A percentile compares a stretch with the other conserved stretches of the same genome.
These are phyloP conservation scores for Leishmania amazonensis DNA, from an alignment of 208 protist species.

Conservation along the genomic window DNA sequence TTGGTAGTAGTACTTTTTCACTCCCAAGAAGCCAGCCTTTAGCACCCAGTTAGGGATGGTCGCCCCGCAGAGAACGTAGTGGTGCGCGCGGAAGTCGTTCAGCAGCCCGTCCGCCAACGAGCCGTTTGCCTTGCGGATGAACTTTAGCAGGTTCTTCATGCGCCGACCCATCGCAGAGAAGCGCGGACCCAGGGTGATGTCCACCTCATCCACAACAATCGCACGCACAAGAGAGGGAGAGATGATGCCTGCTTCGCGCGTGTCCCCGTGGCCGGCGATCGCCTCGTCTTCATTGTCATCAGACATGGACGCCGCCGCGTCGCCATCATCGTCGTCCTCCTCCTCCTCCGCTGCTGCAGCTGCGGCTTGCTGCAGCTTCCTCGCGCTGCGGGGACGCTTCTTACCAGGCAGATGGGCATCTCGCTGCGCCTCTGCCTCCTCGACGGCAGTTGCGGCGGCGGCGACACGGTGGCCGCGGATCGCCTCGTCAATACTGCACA, in stretches of 20 bases:
- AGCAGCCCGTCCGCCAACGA: conserved; percentile 69
- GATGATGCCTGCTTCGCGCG: conserved; percentile 28
- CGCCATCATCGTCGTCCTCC: conserved; percentile 21
- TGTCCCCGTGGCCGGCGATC: not conserved
- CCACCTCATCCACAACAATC: conserved; percentile 90
- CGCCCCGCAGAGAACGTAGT: conserved; percentile 91
- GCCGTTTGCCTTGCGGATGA: conserved; percentile 76
- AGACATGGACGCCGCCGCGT: conserved; percentile 13
- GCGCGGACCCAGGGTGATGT: conserved; percentile 85
- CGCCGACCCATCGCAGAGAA: conserved; percentile 86
- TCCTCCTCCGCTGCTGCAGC: conserved; percentile 8
- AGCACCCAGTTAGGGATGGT: conserved; percentile 93
- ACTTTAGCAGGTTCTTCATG: conserved; percentile 88
- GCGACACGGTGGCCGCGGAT: conserved; percentile 67
- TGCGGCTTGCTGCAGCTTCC: not conserved
- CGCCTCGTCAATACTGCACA: conserved; percentile 65
- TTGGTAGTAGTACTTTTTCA: conserved; percentile 94
- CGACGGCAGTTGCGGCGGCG: conserved; percentile 34
- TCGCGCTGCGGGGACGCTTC: conserved; percentile 20
- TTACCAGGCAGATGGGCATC: conserved; percentile 22
- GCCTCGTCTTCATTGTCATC: conserved; percentile 40
- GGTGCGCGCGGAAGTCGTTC: conserved; percentile 82
- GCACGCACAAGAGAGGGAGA: conserved; percentile 57
- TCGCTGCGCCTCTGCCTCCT: conserved; percentile 40
- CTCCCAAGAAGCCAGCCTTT: conserved; percentile 88